phyloP scores from a whole-genome alignment of 139 green algal genomes.

The Closterium sp. region DNA sequence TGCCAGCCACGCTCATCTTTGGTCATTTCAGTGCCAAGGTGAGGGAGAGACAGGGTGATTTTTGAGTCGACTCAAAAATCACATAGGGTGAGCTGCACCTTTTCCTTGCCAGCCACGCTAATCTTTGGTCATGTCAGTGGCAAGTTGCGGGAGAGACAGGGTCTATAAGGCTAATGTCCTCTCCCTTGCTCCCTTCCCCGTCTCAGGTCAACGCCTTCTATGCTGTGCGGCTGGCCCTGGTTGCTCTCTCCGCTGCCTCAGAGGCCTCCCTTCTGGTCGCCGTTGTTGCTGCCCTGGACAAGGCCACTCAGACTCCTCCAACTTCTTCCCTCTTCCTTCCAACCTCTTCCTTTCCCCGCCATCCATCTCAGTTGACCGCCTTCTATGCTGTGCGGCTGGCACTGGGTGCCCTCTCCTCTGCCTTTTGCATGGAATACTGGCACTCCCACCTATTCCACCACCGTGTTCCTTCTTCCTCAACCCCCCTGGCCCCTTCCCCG shows the following conservation, averaged over 20 bases:
- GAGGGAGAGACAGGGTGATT: too few species aligned
- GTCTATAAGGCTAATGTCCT: too few species aligned
- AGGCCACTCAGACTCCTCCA: background rate
- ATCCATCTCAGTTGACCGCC: background rate
- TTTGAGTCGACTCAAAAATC: too few species aligned
- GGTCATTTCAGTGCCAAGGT: too few species aligned
- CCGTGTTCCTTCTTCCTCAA: too few species aligned
- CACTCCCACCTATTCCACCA: too few species aligned
- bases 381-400: conserved; percentile 8
- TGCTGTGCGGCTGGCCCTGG: conserved; percentile 56
- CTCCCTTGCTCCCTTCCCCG: background rate
- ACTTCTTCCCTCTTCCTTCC: background rate
- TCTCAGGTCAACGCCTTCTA: conserved; percentile 56
- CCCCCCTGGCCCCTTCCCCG: background rate
- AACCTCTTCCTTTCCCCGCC: background rate
- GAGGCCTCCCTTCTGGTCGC: conserved; percentile 60
- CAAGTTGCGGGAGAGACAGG: too few species aligned
- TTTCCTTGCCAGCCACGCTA: too few species aligned
- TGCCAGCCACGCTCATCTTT: too few species aligned
- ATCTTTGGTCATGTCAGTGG: too few species aligned
- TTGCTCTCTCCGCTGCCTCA: conserved; percentile 52
- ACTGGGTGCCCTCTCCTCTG: background rate
- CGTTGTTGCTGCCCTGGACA: background rate
- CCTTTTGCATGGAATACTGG: too few species aligned
- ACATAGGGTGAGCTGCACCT: too few species aligned